Percentiles rank a stretch among this genome's conserved stretches.
Evolutionary conservation across 805 yeast genomes (phyloP).

Genomic region (Saccharomyces kudriavzevii): DNA sequence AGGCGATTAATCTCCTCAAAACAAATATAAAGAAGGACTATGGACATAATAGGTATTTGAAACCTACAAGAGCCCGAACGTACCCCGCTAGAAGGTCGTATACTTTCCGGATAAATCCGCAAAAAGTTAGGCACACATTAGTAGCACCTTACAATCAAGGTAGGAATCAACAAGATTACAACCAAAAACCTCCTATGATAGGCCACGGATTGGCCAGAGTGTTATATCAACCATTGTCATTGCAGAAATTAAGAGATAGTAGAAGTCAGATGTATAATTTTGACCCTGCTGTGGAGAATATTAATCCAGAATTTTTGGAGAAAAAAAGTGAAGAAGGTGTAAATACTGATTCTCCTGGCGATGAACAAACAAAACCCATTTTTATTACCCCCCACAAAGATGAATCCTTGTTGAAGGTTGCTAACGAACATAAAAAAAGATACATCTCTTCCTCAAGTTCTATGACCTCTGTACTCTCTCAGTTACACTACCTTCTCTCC

Average conservation of each 20-base stretch:
- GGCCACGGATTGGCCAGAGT: conserved; percentile 64
- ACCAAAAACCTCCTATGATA: conserved; percentile 39
- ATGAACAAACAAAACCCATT: conserved; percentile 10
- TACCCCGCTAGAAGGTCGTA: not conserved
- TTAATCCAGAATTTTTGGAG: conserved; percentile 34
- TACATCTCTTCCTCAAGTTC: conserved; percentile 83
- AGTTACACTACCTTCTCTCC: conserved; percentile 64
- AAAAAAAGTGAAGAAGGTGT: conserved; percentile 2
- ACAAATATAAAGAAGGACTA: not conserved
- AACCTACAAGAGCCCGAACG: not conserved
- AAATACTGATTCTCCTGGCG: not conserved
- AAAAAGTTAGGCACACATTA: not conserved
- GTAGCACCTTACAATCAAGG: not conserved
- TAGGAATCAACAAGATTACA: not conserved
- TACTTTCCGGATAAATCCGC: not conserved
- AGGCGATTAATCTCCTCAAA: not conserved
- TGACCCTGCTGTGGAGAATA: conserved; percentile 46
- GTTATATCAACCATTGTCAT: conserved; percentile 64
- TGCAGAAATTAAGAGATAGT: conserved; percentile 71
- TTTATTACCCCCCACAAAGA: conserved; percentile 70
- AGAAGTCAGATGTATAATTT: conserved; percentile 69
- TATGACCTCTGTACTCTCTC: conserved; percentile 67
- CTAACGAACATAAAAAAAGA: conserved; percentile 26
- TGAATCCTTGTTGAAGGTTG: conserved; percentile 39
- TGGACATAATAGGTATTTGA: not conserved